Evolutionary conservation across 768 basidiomycete genomes (phyloP).

Genomic region (Pisolithus marmoratus): DNA sequence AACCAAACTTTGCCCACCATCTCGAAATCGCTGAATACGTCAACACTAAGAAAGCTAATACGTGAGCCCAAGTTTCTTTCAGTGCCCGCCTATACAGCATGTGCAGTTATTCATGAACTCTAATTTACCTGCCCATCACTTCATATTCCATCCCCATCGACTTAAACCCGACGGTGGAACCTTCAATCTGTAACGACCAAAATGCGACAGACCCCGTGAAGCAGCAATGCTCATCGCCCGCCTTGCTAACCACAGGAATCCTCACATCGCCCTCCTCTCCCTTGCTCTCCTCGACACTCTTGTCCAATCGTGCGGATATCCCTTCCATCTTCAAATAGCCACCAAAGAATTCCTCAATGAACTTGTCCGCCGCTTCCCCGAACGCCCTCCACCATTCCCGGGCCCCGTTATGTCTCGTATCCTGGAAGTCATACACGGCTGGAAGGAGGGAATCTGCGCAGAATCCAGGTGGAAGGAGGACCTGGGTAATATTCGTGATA

Average conservation of each 20-base stretch:
- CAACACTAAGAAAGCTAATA: constrained; percentile 95
- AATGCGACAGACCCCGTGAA: constrained; percentile 69
- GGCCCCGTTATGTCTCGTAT: constrained; percentile 94
- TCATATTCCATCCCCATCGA: background rate
- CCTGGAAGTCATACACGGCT: constrained; percentile 84
- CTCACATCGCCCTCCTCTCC: constrained; percentile 83
- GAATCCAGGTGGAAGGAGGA: constrained; percentile 95
- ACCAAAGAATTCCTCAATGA: constrained; percentile 99
- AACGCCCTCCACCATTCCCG: constrained; percentile 92
- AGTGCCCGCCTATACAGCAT: background rate
- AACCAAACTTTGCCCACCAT: constrained; percentile 89
- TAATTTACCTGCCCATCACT: background rate
- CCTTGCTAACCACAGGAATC: constrained; percentile 88
- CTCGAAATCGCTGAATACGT: constrained; percentile 92
- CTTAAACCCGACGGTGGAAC: background rate
- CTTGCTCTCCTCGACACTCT: constrained; percentile 86
- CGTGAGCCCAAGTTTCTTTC: constrained; percentile 42
- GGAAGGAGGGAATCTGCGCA: constrained; percentile 91
- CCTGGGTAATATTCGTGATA: constrained; percentile 93
- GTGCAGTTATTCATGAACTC: background rate
- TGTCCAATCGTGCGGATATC: constrained; percentile 93
- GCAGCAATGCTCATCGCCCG: constrained; percentile 81
- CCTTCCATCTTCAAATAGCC: constrained; percentile 92
- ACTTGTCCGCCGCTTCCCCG: constrained; percentile 94
- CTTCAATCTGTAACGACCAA: background rate